Evolutionary conservation across 2,329 filamentous ascomycete species (phyloP), one percentile per base, ranked within the genome.

Genomic region (Trichoderma simmonsii): DNA sequence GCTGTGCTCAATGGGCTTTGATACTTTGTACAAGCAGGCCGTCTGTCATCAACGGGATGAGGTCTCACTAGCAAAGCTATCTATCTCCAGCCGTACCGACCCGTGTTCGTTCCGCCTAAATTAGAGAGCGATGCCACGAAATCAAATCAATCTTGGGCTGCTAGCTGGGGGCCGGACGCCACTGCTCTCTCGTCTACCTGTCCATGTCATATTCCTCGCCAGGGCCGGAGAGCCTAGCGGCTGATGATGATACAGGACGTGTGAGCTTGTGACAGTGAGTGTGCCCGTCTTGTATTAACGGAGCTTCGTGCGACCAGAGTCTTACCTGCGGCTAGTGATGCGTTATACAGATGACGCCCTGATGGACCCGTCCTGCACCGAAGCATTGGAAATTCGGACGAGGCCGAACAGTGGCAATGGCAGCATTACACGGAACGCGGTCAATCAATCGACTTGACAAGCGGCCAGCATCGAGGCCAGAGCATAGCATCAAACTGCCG

Each of bases 191-290:
- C 57, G 32, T 65, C 39, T 24, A n/a, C 28, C 51, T 32, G n/a
- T 68, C 36, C 39, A 51, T 30, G 62, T 21, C n/a, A 43, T 34
- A 28, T 51, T 32, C 39, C 39, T 32, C 39, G 65, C 65, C 64
- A 59, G 43, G 54, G 65, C 63, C 63, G 11, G n/a, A 57, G 48
- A 57, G 48, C 32, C 48, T 66, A 66, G 63, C 63, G 48, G 63
- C 21, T 56, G 63, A 66, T 56, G 21, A 57, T 28, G 63, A 26
- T 36, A 30, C 39, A 43, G 26, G 11, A 34, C 32, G 51, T 11
- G 51, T 39, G 48, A 57, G 30, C 30, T 32, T 60, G 57, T 60
- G 18, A 34, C 18, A 39, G 54, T 57, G 51, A 67, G 43, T 54
- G 61, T 26, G 51, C n/a, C 36, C 28, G 43, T 54, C 48, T 54